Base-by-base conservation (phyloP, 805 yeast species). In the Scheffersomyces ergatensis region DNA sequence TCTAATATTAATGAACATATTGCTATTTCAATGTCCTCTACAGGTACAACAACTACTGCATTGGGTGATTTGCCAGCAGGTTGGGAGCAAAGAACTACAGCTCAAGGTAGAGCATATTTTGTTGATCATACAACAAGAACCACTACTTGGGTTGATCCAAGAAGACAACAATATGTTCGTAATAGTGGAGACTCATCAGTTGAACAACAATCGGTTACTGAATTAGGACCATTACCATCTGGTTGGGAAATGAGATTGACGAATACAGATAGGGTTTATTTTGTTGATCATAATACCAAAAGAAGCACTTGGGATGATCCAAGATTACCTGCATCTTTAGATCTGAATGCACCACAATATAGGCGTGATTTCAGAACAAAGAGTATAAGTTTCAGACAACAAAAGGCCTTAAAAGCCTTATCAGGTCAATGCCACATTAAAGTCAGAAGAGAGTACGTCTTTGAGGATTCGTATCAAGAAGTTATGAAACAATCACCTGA, bases 181-280 rank as follows among this genome's bases (percentile, higher is more conserved):
- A 89, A 95, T 46, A 89, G 86, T 63, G 98, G 97, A 78, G 65
- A 81, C 55, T 84, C 96, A 4, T 89, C 97, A 16, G 89, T 92
- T 52, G 97, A 90, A 69, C 98, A 93, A 55, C 99, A 93, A 71
- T 96, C 98, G 23, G 96, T 93, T 11, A 85, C 95, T 33, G 98
- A 95, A 60, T 76, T 93, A 64, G 99, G 99, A n/a, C 99, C 99
- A 39, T 74, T 93, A 58, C 99, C 99, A 36, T 82, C 92, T 40
- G 99, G 99, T 40, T 93, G 99, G 99, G 99, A 93, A 72, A 93
- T 93, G 99, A 85, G 99, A 67, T 78, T 93, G 58, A 95, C 99
- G 32, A 93, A 93, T 65, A 93, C 99, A 1, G 97, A 98, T 8
- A 81, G 99, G 63, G 99, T 93, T 17, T 93, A 93, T 65, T 93